phyloP scores from a whole-genome alignment of 1,139 yeast species.

The Pichia sp. region DNA sequence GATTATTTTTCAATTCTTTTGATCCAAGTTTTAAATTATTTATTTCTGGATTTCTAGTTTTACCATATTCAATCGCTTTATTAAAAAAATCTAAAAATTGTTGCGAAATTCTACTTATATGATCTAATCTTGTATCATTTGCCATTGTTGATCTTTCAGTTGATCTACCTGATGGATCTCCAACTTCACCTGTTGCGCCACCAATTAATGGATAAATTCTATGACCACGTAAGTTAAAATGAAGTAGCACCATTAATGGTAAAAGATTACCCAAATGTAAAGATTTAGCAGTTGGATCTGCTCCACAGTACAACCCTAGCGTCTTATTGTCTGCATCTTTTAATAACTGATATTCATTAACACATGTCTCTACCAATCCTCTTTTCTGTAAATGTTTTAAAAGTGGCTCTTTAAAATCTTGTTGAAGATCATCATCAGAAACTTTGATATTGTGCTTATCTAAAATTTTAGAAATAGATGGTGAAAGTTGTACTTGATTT shows the following conservation, averaged over 20 bases:
- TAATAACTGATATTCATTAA: conserved; percentile 40
- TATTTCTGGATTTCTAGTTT: conserved; percentile 42
- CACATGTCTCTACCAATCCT: conserved; percentile 42
- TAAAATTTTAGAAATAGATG: conserved; percentile 24
- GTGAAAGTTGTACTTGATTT: conserved; percentile 23
- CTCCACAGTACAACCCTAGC: conserved; percentile 80
- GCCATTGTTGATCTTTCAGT: conserved; percentile 65
- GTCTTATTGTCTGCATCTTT: conserved; percentile 34
- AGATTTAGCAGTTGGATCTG: conserved; percentile 91
- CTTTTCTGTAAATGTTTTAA: conserved; percentile 42
- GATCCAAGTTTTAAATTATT: conserved; percentile 34
- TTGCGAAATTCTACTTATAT: conserved; percentile 49
- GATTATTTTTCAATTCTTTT: conserved; percentile 47
- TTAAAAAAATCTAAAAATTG: conserved; percentile 61
- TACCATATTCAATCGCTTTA: conserved; percentile 59
- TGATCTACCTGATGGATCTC: conserved; percentile 92
- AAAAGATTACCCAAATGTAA: conserved; percentile 85
- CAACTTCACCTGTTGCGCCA: conserved; percentile 97
- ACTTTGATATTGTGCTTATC: conserved; percentile 17
- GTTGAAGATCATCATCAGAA: conserved; percentile 23
- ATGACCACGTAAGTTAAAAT: conserved; percentile 81
- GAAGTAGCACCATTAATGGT: conserved; percentile 79
- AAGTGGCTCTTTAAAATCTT: conserved; percentile 37
- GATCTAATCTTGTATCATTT: conserved; percentile 44
- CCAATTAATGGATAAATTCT: conserved; percentile 79